phyloP scores from a whole-genome alignment of 1,284 basidiomycete genomes.

The Malassezia yamatoensis region DNA sequence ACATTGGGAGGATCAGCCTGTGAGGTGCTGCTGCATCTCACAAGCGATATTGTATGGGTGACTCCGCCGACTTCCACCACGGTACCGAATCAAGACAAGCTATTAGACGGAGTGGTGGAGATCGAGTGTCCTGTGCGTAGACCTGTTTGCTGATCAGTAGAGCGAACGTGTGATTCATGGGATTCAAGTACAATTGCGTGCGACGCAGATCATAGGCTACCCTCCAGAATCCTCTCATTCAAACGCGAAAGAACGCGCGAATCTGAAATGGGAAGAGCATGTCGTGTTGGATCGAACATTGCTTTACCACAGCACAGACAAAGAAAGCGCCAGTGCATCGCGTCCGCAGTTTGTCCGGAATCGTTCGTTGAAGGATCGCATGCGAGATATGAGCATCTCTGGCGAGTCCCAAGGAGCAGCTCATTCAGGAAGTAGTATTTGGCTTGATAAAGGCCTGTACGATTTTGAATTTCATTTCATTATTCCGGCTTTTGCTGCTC shows the following conservation, averaged over 20 bases:
- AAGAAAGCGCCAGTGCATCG: not conserved
- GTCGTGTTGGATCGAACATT: slow-evolving; percentile 39
- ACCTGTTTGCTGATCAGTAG: not conserved
- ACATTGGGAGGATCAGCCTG: slow-evolving; percentile 19
- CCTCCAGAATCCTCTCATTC: slow-evolving; percentile 15
- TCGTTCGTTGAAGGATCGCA: slow-evolving; percentile 17
- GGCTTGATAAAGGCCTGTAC: slow-evolving; percentile 37
- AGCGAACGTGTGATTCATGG: slow-evolving; percentile 36
- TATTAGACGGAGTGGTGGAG: slow-evolving; percentile 43
- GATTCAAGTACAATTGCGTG: slow-evolving; percentile 31
- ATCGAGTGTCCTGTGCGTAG: slow-evolving; percentile 30
- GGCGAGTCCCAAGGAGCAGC: not conserved
- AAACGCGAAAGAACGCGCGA: not conserved
- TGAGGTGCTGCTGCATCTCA: slow-evolving; percentile 40
- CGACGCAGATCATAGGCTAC: slow-evolving; percentile 37
- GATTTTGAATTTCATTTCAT: slow-evolving; percentile 47
- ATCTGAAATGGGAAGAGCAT: slow-evolving; percentile 41
- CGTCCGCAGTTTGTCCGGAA: not conserved
- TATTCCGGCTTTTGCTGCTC: slow-evolving; percentile 37
- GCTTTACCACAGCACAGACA: slow-evolving; percentile 24
- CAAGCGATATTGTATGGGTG: slow-evolving; percentile 40
- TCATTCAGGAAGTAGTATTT: slow-evolving; percentile 16
- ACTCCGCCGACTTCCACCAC: slow-evolving; percentile 29
- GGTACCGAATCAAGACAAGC: slow-evolving; percentile 38
- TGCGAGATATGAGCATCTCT: slow-evolving; percentile 15